These are phyloP conservation scores for Yarrowia deformans DNA, from an alignment of 805 yeast genomes.

Conservation along the genomic window DNA sequence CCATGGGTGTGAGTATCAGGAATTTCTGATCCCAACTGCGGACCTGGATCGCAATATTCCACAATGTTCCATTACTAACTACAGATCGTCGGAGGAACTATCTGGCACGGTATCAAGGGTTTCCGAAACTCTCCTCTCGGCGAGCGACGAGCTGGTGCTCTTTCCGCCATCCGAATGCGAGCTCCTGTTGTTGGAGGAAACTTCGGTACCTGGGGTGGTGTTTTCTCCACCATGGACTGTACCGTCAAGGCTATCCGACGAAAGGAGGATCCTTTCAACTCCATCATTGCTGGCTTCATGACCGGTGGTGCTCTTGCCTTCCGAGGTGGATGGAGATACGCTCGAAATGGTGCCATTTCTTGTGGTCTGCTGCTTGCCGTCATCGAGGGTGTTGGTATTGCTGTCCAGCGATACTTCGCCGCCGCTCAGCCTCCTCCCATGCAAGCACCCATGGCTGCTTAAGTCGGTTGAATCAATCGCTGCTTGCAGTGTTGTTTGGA, in stretches of 20 bases:
- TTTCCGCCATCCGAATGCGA: slow-evolving; percentile 90
- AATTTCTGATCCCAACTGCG: neutral
- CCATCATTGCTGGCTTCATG: slow-evolving; percentile 96
- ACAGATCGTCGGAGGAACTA: slow-evolving; percentile 86
- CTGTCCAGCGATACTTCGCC: slow-evolving; percentile 90
- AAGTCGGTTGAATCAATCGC: slow-evolving; percentile 27
- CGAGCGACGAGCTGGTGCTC: slow-evolving; percentile 88
- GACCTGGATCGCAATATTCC: neutral
- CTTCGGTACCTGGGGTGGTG: slow-evolving; percentile 99
- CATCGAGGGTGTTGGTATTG: slow-evolving; percentile 97
- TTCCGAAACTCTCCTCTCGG: slow-evolving; percentile 96
- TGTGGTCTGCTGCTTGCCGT: slow-evolving; percentile 97
- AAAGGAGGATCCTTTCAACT: slow-evolving; percentile 98
- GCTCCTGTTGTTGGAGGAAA: slow-evolving; percentile 99
- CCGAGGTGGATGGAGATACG: slow-evolving; percentile 98
- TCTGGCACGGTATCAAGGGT: slow-evolving; percentile 99
- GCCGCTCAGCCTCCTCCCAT: slow-evolving; percentile 48
- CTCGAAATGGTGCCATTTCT: slow-evolving; percentile 94
- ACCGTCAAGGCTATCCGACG: slow-evolving; percentile 93
- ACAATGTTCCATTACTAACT: slow-evolving; percentile 34
- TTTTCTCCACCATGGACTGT: slow-evolving; percentile 95
- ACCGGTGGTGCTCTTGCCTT: slow-evolving; percentile 98
- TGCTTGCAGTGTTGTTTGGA: neutral
- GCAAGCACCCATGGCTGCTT: slow-evolving; percentile 44
- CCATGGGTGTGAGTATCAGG: slow-evolving; percentile 80